Percentiles rank a stretch among this genome's conserved stretches.
Conservation (phyloP, 768 basidiomycete species). For the Phylloporus rhodoxanthus region DNA sequence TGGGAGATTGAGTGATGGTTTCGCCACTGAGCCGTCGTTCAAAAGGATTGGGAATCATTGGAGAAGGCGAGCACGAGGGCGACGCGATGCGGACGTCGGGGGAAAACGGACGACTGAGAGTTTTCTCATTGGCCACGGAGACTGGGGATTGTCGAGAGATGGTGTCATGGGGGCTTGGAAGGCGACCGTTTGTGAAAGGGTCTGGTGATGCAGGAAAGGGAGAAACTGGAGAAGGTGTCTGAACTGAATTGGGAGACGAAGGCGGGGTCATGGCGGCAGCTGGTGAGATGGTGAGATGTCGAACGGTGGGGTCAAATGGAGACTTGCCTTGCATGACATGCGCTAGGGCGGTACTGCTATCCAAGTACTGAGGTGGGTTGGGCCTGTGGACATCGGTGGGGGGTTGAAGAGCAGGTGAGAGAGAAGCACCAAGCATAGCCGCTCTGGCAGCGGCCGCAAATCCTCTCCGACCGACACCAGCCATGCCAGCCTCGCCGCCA, state of each 20-base stretch:
- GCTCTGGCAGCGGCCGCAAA: slow-evolving; percentile 72
- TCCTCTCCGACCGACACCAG: slow-evolving; percentile 81
- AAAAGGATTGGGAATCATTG: slow-evolving; percentile 82
- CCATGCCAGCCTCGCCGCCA: slow-evolving; percentile 82
- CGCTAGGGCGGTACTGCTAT: slow-evolving; percentile 36
- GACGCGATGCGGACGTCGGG: slow-evolving; percentile 24
- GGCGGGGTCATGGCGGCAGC: slow-evolving; percentile 29
- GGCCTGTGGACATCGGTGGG: slow-evolving; percentile 20
- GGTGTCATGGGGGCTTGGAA: slow-evolving; percentile 20
- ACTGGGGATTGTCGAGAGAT: slow-evolving; percentile 2
- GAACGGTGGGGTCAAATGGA: neutral
- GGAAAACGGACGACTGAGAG: slow-evolving; percentile 15
- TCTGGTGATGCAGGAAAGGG: slow-evolving; percentile 25
- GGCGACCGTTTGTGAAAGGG: slow-evolving; percentile 14
- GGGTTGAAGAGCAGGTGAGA: slow-evolving; percentile 10
- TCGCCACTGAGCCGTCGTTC: slow-evolving; percentile 83
- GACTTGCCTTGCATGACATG: slow-evolving; percentile 29
- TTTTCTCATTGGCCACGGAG: slow-evolving; percentile 15
- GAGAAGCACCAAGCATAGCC: slow-evolving; percentile 39
- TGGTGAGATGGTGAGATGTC: slow-evolving; percentile 14
- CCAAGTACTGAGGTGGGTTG: slow-evolving; percentile 41
- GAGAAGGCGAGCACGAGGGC: slow-evolving; percentile 28
- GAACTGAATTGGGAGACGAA: slow-evolving; percentile 30
- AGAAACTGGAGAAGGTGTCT: slow-evolving; percentile 32
- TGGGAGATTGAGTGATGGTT: slow-evolving; percentile 23